phyloP scores from a whole-genome alignment of 805 yeast genomes.

The Starmerella vaccinii region DNA sequence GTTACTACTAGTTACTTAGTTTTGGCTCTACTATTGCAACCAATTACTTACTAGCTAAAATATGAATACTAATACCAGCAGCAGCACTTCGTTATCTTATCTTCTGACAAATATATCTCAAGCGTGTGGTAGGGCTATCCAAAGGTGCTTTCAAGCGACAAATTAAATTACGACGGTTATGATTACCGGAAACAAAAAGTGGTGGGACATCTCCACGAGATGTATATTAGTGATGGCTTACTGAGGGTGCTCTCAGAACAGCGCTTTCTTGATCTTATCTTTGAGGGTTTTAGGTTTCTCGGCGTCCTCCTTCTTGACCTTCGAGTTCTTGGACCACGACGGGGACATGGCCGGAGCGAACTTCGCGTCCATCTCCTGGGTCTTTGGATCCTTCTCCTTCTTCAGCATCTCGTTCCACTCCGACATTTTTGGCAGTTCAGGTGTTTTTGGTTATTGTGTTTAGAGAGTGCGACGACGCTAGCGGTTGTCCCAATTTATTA shows the following conservation, averaged over 20 bases:
- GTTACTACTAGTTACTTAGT: no score
- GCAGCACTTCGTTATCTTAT: no score
- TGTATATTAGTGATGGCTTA: not conserved
- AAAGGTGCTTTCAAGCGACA: no score
- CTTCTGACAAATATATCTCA: no score
- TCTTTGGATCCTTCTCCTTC: conserved; percentile 17
- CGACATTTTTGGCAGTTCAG: conserved; percentile 11
- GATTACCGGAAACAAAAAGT: not conserved
- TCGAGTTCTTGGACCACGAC: conserved; percentile 24
- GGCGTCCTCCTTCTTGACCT: conserved; percentile 7
- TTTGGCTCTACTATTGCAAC: no score
- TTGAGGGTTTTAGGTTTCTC: conserved; percentile 18
- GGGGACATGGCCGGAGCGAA: conserved; percentile 28
- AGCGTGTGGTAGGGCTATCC: no score
- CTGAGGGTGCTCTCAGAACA: conserved; percentile 5
- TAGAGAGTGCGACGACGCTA: not conserved
- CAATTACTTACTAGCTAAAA: no score
- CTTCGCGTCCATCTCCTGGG: conserved; percentile 22
- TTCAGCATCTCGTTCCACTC: conserved; percentile 17
- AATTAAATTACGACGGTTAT: not conserved
- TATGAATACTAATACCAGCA: no score
- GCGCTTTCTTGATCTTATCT: conserved; percentile 24
- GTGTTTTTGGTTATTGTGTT: not conserved
- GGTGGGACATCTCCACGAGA: not conserved
- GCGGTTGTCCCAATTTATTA: not conserved